A percentile compares a stretch with the other conserved stretches of the same genome.
Conservation (phyloP, 1,139 yeast genomes). For the Zhuliangozyma blackwelliae region DNA sequence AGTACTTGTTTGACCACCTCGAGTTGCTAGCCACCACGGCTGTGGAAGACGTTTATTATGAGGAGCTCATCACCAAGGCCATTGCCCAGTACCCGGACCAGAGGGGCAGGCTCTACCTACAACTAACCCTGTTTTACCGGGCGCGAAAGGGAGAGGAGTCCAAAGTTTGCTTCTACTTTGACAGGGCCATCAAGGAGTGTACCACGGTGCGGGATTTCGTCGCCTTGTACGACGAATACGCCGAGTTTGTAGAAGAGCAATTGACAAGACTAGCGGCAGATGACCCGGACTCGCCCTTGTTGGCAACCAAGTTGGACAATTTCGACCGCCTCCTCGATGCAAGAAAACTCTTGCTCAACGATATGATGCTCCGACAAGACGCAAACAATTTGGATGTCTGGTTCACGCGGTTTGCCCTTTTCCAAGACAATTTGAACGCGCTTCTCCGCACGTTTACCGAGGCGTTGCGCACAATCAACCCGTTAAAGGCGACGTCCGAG, state of each 20-base stretch:
- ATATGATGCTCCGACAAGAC: conserved; percentile 61
- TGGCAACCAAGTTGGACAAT: conserved; percentile 43
- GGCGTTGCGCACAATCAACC: conserved; percentile 68
- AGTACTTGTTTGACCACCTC: conserved; percentile 45
- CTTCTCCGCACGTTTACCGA: conserved; percentile 56
- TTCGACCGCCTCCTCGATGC: conserved; percentile 55
- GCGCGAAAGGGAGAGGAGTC: conserved; percentile 22
- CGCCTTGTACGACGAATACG: conserved; percentile 56
- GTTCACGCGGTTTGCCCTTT: conserved; percentile 52
- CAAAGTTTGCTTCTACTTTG: conserved; percentile 46
- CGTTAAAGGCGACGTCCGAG: conserved; percentile 43
- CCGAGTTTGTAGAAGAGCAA: conserved; percentile 57
- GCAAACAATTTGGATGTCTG: conserved; percentile 62
- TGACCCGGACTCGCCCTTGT: conserved; percentile 14
- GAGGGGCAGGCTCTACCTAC: conserved; percentile 44
- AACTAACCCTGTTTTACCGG: conserved; percentile 48
- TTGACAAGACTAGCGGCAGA: conserved; percentile 20
- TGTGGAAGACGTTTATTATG: conserved; percentile 4
- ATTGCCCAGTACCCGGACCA: conserved; percentile 58
- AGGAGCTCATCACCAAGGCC: conserved; percentile 5
- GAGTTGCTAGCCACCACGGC: conserved; percentile 31
- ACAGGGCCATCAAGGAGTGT: conserved; percentile 44
- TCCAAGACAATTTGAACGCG: conserved; percentile 28
- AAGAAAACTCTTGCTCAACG: conserved; percentile 57
- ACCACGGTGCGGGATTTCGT: conserved; percentile 61